Percentiles rank a stretch among this genome's conserved stretches.
These are phyloP conservation scores for Entomortierella chlamydospora DNA, from an alignment of 192 early-diverging fungal genomes.

Conservation along the genomic window DNA sequence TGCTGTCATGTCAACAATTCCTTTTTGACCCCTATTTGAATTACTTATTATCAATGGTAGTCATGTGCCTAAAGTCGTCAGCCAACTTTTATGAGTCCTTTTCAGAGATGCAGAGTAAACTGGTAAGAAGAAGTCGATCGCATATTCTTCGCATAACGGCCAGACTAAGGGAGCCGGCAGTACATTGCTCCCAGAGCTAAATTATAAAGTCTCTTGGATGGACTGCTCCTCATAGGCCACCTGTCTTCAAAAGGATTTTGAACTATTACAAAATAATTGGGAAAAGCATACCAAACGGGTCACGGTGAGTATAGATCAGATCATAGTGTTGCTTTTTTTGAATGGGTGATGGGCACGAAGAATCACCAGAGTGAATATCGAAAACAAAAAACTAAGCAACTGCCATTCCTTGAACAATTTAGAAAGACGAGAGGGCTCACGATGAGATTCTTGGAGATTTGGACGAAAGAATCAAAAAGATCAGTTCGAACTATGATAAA, in stretches of 20 bases:
- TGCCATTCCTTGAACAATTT: no score
- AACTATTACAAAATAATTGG: slow-evolving; percentile 47
- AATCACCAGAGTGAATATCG: no score
- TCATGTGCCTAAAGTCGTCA: slow-evolving; percentile 59
- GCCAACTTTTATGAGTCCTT: slow-evolving; percentile 59
- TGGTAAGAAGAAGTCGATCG: no score
- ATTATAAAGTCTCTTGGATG: no score
- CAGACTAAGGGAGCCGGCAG: no score
- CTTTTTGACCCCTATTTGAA: no score
- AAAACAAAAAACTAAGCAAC: not conserved
- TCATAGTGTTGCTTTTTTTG: not conserved
- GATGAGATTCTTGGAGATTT: slow-evolving; percentile 52
- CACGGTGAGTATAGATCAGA: slow-evolving; percentile 24
- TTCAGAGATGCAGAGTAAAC: slow-evolving; percentile 52
- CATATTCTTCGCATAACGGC: no score
- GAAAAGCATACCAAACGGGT: slow-evolving; percentile 57
- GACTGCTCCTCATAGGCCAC: slow-evolving; percentile 24
- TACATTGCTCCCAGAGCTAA: no score
- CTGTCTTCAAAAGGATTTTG: slow-evolving; percentile 59
- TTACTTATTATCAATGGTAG: no score
- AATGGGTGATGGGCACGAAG: not conserved
- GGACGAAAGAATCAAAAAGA: slow-evolving; percentile 55
- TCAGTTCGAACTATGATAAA: slow-evolving; percentile 55
- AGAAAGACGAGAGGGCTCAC: slow-evolving; percentile 59
- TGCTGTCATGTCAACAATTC: no score